A percentile compares a stretch with the other conserved stretches of the same genome.
These are phyloP conservation scores for Corynascus novoguineensis DNA, from an alignment of 495 filamentous ascomycete species.

Conservation along the genomic window DNA sequence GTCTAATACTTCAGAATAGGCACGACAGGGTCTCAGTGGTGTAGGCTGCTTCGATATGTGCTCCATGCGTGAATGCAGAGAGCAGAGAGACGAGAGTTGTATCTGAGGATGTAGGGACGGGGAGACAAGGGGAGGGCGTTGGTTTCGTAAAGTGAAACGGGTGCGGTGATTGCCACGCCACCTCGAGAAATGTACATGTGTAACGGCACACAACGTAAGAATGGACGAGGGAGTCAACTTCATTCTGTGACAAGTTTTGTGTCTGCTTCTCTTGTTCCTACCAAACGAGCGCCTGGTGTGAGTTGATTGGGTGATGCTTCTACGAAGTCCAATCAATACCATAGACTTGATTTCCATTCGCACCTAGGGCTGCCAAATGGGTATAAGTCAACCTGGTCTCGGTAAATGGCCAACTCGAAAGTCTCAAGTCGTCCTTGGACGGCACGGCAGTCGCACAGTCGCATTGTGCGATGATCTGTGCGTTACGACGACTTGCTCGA, in stretches of 20 bases:
- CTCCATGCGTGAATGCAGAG: background rate
- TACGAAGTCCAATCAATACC: too few relatives aligned
- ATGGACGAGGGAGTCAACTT: background rate
- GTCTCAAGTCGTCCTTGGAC: background rate
- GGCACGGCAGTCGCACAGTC: background rate
- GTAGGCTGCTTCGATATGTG: background rate
- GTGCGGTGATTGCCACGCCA: slow-evolving; percentile 7
- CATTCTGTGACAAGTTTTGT: background rate
- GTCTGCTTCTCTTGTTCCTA: background rate
- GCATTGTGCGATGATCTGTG: background rate
- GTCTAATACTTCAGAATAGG: too few relatives aligned
- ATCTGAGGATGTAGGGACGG: too few relatives aligned
- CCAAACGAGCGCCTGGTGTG: too few relatives aligned
- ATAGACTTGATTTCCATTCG: background rate
- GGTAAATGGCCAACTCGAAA: background rate
- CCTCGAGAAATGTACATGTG: slow-evolving; percentile 9
- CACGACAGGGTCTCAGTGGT: too few relatives aligned
- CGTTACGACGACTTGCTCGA: background rate
- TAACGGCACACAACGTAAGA: background rate
- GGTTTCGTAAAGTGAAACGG: slow-evolving; percentile 3
- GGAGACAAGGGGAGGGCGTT: background rate
- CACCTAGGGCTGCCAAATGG: background rate
- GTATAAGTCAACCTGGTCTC: background rate
- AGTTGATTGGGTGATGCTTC: too few relatives aligned
- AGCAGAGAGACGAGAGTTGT: background rate